Conservation (phyloP, 2,329 filamentous ascomycete genomes). For the Arthrobotrys megalospora region DNA sequence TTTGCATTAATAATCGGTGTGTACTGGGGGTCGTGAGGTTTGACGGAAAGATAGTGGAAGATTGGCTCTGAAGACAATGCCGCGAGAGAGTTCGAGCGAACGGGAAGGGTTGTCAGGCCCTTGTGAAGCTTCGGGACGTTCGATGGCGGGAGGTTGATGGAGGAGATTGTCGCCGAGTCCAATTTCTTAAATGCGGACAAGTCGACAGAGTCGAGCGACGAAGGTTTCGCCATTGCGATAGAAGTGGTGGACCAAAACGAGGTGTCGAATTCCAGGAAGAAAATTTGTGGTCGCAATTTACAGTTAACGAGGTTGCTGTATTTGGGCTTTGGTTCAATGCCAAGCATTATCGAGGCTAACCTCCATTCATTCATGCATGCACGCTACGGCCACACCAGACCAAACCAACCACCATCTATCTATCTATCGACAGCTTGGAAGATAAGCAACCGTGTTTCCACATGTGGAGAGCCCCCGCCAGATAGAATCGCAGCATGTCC, state of each 20-base stretch:
- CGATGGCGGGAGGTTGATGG: constrained; percentile 34
- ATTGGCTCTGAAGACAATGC: constrained; percentile 68
- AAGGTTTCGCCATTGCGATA: constrained; percentile 31
- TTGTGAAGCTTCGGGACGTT: constrained; percentile 44
- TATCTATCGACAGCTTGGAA: constrained; percentile 6
- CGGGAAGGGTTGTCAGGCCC: constrained; percentile 45
- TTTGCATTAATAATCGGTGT: constrained; percentile 63
- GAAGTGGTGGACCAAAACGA: neutral
- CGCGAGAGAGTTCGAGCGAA: constrained; percentile 29
- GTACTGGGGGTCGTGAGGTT: constrained; percentile 81
- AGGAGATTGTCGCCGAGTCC: constrained; percentile 35
- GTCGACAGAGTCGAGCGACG: constrained; percentile 17
- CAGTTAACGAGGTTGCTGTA: neutral
- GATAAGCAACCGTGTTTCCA: constrained; percentile 19
- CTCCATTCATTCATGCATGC: neutral
- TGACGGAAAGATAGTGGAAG: constrained; percentile 88
- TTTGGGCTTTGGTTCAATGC: neutral
- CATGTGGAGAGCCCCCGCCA: constrained; percentile 40
- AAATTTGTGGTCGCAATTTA: constrained; percentile 19
- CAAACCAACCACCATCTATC: neutral
- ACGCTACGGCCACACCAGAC: neutral
- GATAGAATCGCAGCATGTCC: constrained; percentile 50
- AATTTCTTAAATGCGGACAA: constrained; percentile 52
- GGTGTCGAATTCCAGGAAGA: neutral
- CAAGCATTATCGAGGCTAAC: constrained; percentile 8